Evolutionary conservation across 768 basidiomycete species (phyloP).

Genomic region (Termitomyces eurrhizus): DNA sequence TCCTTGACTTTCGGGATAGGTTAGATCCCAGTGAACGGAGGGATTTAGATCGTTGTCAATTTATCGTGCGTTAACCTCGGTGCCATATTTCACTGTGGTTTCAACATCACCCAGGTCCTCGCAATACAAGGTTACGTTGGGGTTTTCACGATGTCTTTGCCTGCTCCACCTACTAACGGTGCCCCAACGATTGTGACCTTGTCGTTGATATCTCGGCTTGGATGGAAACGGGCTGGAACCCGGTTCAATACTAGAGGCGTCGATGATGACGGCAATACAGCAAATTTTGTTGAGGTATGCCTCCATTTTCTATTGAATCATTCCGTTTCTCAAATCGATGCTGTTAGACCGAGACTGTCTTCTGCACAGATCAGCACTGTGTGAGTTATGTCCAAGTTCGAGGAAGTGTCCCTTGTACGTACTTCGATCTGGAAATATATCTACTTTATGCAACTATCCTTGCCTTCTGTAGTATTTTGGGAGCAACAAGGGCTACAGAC

Average conservation of each 20-base stretch:
- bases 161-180: constrained; percentile 72
- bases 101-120: constrained; percentile 51
- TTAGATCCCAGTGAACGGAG: constrained; percentile 65
- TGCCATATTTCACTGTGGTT: constrained; percentile 8
- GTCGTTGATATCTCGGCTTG: constrained; percentile 80
- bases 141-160: constrained; percentile 71
- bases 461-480: constrained; percentile 78
- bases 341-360: constrained; percentile 80
- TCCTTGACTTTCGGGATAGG: constrained; percentile 84
- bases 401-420: constrained; percentile 92
- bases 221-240: constrained; percentile 95
- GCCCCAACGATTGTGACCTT: constrained; percentile 70
- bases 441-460: constrained; percentile 13
- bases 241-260: constrained; percentile 96
- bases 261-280: constrained; percentile 91
- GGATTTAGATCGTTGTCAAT: constrained; percentile 80
- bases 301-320: constrained; percentile 4
- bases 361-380: constrained; percentile 83
- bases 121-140: constrained; percentile 95
- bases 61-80: constrained; percentile 57
- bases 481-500: constrained; percentile 96
- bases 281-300: constrained; percentile 92
- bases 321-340: constrained; percentile 14
- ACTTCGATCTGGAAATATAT: constrained; percentile 16
- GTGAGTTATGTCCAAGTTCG: constrained; percentile 93